phyloP scores from a whole-genome alignment of 768 basidiomycete species.

The Trametes cingulata region DNA sequence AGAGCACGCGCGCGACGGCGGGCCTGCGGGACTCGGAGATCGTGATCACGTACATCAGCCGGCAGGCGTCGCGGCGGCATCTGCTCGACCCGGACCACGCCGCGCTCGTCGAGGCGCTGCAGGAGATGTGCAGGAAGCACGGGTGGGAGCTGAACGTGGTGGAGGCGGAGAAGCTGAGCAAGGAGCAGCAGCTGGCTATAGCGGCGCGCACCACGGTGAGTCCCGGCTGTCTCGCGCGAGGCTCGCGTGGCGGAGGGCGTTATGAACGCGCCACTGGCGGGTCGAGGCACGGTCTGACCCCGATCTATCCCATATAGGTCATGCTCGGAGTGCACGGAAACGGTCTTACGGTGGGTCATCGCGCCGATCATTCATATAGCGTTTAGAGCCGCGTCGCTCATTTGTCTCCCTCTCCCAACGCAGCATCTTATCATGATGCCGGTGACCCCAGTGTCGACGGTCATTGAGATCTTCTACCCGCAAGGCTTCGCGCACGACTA shows the following conservation, averaged over 20 bases:
- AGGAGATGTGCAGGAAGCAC: conserved; percentile 45
- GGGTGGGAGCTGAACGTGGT: conserved; percentile 64
- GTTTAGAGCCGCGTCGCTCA: neutral
- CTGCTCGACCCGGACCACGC: conserved; percentile 58
- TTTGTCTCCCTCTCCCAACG: neutral
- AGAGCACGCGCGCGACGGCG: conserved; percentile 25
- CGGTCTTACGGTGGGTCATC: conserved; percentile 59
- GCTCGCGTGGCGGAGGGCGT: too few relatives aligned
- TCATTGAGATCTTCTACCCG: conserved; percentile 85
- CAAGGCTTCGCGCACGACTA: conserved; percentile 85
- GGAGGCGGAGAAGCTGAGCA: conserved; percentile 62
- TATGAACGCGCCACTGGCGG: neutral
- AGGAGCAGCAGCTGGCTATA: conserved; percentile 73
- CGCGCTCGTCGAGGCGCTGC: conserved; percentile 50
- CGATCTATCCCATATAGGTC: conserved; percentile 43
- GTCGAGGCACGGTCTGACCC: conserved; percentile 2
- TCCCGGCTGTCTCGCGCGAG: conserved; percentile 5
- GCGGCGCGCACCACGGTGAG: conserved; percentile 71
- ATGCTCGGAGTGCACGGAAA: conserved; percentile 78
- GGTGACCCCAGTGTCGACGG: conserved; percentile 68
- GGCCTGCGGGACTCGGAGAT: conserved; percentile 38
- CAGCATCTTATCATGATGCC: conserved; percentile 83
- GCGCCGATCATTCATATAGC: neutral
- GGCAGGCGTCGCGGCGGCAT: conserved; percentile 60
- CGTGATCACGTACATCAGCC: conserved; percentile 72